Evolutionary conservation across 768 basidiomycete genomes (phyloP), one percentile per base, ranked within the genome.

Genomic region (Rhodotorula taiwanensis): DNA sequence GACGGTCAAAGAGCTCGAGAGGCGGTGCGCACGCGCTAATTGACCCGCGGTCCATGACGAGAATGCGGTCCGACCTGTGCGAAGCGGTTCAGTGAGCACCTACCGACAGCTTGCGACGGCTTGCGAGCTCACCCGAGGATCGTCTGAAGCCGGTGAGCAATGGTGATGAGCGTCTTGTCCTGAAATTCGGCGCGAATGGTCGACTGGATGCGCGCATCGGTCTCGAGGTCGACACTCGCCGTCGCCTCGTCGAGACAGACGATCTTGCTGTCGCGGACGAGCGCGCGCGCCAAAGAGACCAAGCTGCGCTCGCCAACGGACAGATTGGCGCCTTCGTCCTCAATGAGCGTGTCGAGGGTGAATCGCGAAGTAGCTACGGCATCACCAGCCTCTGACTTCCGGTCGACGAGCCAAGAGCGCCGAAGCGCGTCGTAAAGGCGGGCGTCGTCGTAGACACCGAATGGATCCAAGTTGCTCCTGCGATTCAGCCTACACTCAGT

Each of bases 161-260:
- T 58, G 28, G 50, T 44, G n/a, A 64, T 16, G 25, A 56, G 55
- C 0, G 92, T 94, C 66, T 85, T 84, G 74, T 90, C 86, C 49
- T 80, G 77, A 78, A 94, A 95, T 77, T 79, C 78, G 55, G 79
- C 78, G 2, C 87, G 81, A 64, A 97, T 93, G 11, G 92, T 94
- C 66, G 86, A 82, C 74, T 95, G 92, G 64, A 97, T 91, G 74
- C 87, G 87, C 56, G 83, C 77, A 76, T 95, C 92, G 0, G 89
- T 93, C 77, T 88, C 89, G 20, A 75, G 45, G 73, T 78, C 77
- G 55, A 76, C 75, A 13, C 66, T 62, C 14, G 72, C 71, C 8
- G 73, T 75, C 3, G 68, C 69, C 43, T 66, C 53, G 47, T 94
- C 91, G 23, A 97, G 79, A 47, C 93, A 83, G 49, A 91, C 83